A percentile compares a stretch with the other conserved stretches of the same genome.
Conservation (phyloP, 192 early-diverging fungal species). For the Allomyces macrogynus region DNA sequence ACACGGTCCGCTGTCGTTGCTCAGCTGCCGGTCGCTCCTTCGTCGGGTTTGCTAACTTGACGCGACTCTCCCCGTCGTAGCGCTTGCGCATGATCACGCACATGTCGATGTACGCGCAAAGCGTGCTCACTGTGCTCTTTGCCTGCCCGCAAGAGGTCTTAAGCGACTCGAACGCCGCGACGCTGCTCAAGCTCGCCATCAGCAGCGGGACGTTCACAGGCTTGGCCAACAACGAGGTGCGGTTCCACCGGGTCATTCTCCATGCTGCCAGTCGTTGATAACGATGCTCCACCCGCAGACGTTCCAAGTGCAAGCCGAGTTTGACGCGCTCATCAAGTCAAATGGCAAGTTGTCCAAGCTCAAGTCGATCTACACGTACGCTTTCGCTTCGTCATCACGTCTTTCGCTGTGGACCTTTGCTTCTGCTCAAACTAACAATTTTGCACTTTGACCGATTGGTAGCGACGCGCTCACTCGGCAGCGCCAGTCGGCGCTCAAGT, state of each 20-base stretch:
- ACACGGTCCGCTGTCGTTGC: not conserved
- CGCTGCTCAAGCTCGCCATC: not conserved
- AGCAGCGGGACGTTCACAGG: not conserved
- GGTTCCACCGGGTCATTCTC: too few relatives aligned
- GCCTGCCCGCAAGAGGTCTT: not conserved
- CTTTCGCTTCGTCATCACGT: too few relatives aligned
- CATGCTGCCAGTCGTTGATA: too few relatives aligned
- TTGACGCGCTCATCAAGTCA: not conserved
- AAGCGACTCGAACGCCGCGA: not conserved
- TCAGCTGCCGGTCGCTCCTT: too few relatives aligned
- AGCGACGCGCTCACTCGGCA: too few relatives aligned
- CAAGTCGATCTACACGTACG: not conserved
- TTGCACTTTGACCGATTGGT: too few relatives aligned
- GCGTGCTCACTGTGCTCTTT: not conserved
- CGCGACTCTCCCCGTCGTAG: not conserved
- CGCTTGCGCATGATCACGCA: not conserved
- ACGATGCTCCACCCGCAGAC: too few relatives aligned
- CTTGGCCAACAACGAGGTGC: not conserved
- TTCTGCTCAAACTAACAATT: too few relatives aligned
- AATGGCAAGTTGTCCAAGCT: not conserved
- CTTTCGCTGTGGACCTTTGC: too few relatives aligned
- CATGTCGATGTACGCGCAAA: not conserved
- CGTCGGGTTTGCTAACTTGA: too few relatives aligned
- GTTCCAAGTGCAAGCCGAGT: not conserved
- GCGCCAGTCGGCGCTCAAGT: not conserved